A percentile compares a stretch with the other conserved stretches of the same genome.
These are phyloP conservation scores for Ophiostoma sp. DNA, from an alignment of 2,329 filamentous ascomycete species.

Conservation along the genomic window DNA sequence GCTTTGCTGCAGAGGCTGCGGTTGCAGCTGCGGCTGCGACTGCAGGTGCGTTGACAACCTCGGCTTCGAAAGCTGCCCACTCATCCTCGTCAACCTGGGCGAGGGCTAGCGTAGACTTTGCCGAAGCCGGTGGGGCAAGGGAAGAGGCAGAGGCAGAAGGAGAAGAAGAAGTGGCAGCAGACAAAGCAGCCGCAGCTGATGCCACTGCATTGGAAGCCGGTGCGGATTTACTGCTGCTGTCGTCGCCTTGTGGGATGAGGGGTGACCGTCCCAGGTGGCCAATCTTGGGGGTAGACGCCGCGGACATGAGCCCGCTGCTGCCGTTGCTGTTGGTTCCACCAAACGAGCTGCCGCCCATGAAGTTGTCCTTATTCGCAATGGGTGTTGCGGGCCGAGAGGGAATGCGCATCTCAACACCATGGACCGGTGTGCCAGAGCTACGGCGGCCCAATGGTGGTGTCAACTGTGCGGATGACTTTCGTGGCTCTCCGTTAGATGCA, in stretches of 20 bases:
- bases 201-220: background rate
- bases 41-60: slow-evolving; percentile 53
- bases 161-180: slow-evolving; percentile 6
- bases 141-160: background rate
- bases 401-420: slow-evolving; percentile 57
- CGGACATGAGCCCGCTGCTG: slow-evolving; percentile 32
- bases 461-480: slow-evolving; percentile 22
- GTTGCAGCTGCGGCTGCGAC: slow-evolving; percentile 29
- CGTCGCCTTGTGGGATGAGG: slow-evolving; percentile 32
- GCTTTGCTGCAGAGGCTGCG: background rate
- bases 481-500: slow-evolving; percentile 13
- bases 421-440: slow-evolving; percentile 48
- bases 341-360: slow-evolving; percentile 26
- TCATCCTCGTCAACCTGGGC: slow-evolving; percentile 63
- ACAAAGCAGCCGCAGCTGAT: background rate
- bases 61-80: slow-evolving; percentile 82
- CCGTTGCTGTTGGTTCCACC: slow-evolving; percentile 14
- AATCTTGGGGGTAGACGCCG: slow-evolving; percentile 41
- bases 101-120: background rate
- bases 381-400: slow-evolving; percentile 61
- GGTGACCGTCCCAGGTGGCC: slow-evolving; percentile 37
- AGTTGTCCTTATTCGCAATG: slow-evolving; percentile 32
- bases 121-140: background rate
- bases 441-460: slow-evolving; percentile 44
- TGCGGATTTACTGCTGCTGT: background rate